Percentiles rank a stretch among this genome's conserved stretches.
These are phyloP conservation scores for Basidiobolus meristosporus DNA, from an alignment of 371 early-diverging fungal species.

Conservation along the genomic window DNA sequence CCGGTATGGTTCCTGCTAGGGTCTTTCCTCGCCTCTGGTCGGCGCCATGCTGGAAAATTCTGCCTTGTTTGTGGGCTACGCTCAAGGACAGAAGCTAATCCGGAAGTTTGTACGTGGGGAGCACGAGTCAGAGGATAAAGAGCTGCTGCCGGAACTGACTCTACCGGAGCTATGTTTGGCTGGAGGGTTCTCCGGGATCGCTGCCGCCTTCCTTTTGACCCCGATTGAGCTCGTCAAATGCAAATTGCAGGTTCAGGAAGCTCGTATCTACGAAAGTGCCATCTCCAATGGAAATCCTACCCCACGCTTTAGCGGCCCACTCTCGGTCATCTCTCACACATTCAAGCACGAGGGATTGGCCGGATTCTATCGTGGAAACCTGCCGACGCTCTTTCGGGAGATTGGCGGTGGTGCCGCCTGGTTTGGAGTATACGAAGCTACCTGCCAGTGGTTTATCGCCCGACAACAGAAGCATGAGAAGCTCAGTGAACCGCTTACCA, in stretches of 20 bases:
- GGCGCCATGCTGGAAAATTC: slow-evolving; percentile 93
- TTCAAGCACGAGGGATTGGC: slow-evolving; percentile 42
- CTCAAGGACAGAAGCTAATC: slow-evolving; percentile 53
- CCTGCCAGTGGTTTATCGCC: slow-evolving; percentile 34
- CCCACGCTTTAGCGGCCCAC: no score
- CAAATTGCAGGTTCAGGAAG: slow-evolving; percentile 77
- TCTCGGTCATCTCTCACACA: slow-evolving; percentile 48
- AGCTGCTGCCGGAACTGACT: slow-evolving; percentile 4
- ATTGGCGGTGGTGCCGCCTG: slow-evolving; percentile 85
- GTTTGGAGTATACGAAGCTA: slow-evolving; percentile 87
- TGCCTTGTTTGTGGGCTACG: slow-evolving; percentile 74
- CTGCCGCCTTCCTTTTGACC: slow-evolving; percentile 75
- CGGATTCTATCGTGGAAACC: slow-evolving; percentile 79
- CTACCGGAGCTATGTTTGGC: slow-evolving; percentile 53
- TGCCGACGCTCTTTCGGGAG: slow-evolving; percentile 78
- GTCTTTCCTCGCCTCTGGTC: slow-evolving; percentile 75
- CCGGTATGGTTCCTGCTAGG: no score
- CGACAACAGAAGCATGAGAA: no score
- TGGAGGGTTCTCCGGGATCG: slow-evolving; percentile 71
- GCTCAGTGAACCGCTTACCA: no score
- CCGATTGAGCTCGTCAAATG: slow-evolving; percentile 94
- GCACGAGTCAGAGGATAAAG: slow-evolving; percentile 2
- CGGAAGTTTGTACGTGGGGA: slow-evolving; percentile 11
- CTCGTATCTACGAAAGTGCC: no score
- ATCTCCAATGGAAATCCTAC: slow-evolving; percentile 11